phyloP scores from a whole-genome alignment of 257 asterid genomes.

The Nicotiana sylvestris region DNA sequence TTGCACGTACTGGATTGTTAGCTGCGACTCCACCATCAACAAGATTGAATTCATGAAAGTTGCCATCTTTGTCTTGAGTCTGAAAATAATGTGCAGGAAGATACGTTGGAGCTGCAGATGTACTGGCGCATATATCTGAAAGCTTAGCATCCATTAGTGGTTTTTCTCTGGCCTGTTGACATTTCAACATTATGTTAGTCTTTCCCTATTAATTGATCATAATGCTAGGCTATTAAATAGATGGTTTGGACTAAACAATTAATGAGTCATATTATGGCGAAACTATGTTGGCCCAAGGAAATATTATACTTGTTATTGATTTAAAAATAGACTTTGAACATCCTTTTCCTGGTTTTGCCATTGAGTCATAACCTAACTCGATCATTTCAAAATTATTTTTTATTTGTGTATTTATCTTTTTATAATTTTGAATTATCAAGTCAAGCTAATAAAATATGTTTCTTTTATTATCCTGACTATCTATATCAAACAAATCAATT shows the following conservation, averaged over 20 bases:
- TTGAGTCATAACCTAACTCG: background rate
- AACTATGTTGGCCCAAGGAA: too few relatives aligned
- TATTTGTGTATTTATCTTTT: background rate
- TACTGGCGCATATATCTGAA: constrained; percentile 40
- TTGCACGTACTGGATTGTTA: constrained; percentile 47
- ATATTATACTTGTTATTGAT: too few relatives aligned
- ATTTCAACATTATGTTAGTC: too few relatives aligned
- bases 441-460: background rate
- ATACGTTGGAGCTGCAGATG: constrained; percentile 60
- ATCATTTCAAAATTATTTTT: background rate
- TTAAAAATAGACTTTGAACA: too few relatives aligned
- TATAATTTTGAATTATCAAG: background rate
- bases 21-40: constrained; percentile 60
- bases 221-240: too few relatives aligned
- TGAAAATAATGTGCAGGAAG: constrained; percentile 44
- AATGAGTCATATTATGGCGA: too few relatives aligned
- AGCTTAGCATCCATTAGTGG: constrained; percentile 28
- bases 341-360: too few relatives aligned
- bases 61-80: constrained; percentile 21
- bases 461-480: background rate
- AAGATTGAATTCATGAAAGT: constrained; percentile 22
- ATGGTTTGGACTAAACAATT: too few relatives aligned
- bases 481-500: background rate
- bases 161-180: background rate
- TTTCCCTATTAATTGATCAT: too few relatives aligned